Evolutionary conservation across 2,329 filamentous ascomycete genomes (phyloP).

Genomic region (Chaetomium globosum): DNA sequence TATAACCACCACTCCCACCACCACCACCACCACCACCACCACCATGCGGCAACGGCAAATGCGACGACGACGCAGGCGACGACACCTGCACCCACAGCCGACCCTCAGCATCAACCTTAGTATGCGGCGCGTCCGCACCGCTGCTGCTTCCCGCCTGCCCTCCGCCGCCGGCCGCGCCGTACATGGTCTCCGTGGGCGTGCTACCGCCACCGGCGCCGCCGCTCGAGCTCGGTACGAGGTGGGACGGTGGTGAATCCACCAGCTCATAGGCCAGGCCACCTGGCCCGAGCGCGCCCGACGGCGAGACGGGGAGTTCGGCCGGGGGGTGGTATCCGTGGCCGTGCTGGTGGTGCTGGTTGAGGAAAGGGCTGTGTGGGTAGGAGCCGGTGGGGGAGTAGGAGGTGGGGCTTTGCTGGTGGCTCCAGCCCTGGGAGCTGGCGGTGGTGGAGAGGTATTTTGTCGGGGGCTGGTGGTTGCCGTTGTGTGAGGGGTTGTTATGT

Average conservation of each 20-base stretch:
- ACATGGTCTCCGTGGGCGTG: neutral
- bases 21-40: constrained; percentile 5
- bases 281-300: constrained; percentile 16
- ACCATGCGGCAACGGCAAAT: neutral
- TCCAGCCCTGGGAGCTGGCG: constrained; percentile 6
- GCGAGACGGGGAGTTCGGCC: constrained; percentile 23
- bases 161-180: neutral
- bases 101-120: constrained; percentile 33
- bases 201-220: neutral
- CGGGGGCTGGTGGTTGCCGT: neutral
- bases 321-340: neutral
- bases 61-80: neutral
- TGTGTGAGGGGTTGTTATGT: neutral
- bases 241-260: neutral
- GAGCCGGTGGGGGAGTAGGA: constrained; percentile 17
- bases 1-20: neutral
- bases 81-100: constrained; percentile 36
- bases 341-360: constrained; percentile 4
- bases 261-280: constrained; percentile 30
- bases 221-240: neutral
- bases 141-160: neutral
- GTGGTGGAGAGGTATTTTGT: neutral
- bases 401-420: neutral
- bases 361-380: constrained; percentile 19
- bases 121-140: constrained; percentile 16